Conservation (phyloP, 805 yeast species). For the Saturnispora ahearnii region DNA sequence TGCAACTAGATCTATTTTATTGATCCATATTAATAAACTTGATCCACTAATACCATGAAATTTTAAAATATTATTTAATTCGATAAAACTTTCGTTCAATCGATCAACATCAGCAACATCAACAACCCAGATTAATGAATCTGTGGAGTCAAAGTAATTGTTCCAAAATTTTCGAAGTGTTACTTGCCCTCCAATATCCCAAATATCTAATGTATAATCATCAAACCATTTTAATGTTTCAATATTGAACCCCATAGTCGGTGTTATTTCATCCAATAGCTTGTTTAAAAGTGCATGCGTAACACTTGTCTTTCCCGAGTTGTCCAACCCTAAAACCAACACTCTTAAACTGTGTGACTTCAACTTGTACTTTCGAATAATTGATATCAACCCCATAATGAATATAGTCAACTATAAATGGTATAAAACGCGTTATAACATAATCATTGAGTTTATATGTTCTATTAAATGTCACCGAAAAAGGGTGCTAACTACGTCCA, state of each 20-base stretch:
- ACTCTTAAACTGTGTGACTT: constrained; percentile 36
- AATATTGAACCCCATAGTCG: constrained; percentile 91
- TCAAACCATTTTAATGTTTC: constrained; percentile 40
- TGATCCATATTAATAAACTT: constrained; percentile 57
- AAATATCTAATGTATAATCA: constrained; percentile 46
- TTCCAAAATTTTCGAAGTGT: constrained; percentile 90
- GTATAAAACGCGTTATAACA: not conserved
- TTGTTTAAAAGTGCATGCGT: constrained; percentile 7
- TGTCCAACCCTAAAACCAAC: constrained; percentile 85
- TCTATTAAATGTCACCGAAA: not conserved
- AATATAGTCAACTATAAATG: not conserved
- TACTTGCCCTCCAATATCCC: constrained; percentile 96
- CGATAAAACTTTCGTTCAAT: constrained; percentile 59
- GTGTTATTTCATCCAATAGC: constrained; percentile 34
- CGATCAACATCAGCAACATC: constrained; percentile 71
- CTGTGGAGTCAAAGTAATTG: constrained; percentile 89
- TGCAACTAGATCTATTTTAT: constrained; percentile 58
- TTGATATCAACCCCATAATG: constrained; percentile 3
- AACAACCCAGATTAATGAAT: constrained; percentile 84
- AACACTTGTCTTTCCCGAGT: constrained; percentile 78
- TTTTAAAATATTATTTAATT: constrained; percentile 49
- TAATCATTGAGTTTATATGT: not conserved
- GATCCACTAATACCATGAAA: constrained; percentile 68
- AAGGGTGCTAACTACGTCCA: not conserved
- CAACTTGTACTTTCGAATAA: constrained; percentile 9